Evolutionary conservation across 2,329 filamentous ascomycete genomes (phyloP).

Genomic region (Ascochyta lentis): DNA sequence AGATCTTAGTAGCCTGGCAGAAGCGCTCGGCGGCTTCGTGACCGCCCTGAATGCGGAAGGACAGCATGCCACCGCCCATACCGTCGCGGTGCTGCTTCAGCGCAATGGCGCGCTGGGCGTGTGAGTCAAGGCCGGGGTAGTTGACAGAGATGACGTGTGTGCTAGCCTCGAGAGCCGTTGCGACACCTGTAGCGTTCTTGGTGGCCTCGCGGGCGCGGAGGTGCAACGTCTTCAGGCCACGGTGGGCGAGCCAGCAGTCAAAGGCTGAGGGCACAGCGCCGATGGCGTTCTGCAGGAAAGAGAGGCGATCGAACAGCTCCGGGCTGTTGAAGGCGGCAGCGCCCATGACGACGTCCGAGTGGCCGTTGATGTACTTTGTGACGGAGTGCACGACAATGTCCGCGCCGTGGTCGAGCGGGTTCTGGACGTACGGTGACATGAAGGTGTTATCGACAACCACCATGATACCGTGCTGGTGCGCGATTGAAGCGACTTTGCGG

Average conservation of each 20-base stretch:
- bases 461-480: slow-evolving; percentile 85
- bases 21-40: slow-evolving; percentile 86
- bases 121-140: slow-evolving; percentile 89
- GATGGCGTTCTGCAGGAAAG: slow-evolving; percentile 96
- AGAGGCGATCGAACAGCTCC: slow-evolving; percentile 75
- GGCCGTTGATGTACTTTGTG: slow-evolving; percentile 99
- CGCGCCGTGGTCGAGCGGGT: slow-evolving; percentile 91
- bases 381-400: slow-evolving; percentile 97
- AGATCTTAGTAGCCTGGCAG: slow-evolving; percentile 87
- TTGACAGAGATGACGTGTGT: slow-evolving; percentile 88
- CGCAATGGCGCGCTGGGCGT: slow-evolving; percentile 85
- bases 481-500: slow-evolving; percentile 78
- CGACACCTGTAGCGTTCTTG: slow-evolving; percentile 79
- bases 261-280: slow-evolving; percentile 94
- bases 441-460: slow-evolving; percentile 99
- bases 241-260: slow-evolving; percentile 97
- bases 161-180: slow-evolving; percentile 77
- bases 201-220: slow-evolving; percentile 86
- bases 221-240: slow-evolving; percentile 95
- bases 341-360: slow-evolving; percentile 96
- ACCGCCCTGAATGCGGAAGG: slow-evolving; percentile 90
- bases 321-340: slow-evolving; percentile 93
- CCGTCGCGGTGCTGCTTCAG: slow-evolving; percentile 90
- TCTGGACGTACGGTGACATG: slow-evolving; percentile 94
- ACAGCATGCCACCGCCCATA: slow-evolving; percentile 96